These are phyloP conservation scores for Cryptosporidium andersoni DNA, from an alignment of 169 alveolate genomes.

Conservation along the genomic window DNA sequence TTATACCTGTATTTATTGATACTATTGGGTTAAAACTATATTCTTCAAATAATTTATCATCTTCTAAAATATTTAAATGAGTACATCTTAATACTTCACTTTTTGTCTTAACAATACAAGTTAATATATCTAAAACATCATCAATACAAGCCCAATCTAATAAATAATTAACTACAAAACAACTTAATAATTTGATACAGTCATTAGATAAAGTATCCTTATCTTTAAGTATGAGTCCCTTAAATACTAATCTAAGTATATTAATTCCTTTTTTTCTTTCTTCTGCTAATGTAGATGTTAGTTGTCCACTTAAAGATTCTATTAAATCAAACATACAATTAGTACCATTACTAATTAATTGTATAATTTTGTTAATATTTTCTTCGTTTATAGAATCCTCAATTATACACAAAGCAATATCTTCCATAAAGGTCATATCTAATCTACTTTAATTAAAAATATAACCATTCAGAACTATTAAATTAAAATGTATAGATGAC, in stretches of 20 bases:
- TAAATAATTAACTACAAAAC: slow-evolving; percentile 52
- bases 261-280: slow-evolving; percentile 61
- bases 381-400: slow-evolving; percentile 7
- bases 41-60: slow-evolving; percentile 36
- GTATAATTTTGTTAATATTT: slow-evolving; percentile 8
- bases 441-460: neutral
- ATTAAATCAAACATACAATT: slow-evolving; percentile 12
- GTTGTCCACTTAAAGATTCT: slow-evolving; percentile 20
- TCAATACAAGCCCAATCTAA: slow-evolving; percentile 67
- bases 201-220: slow-evolving; percentile 14
- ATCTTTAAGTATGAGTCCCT: slow-evolving; percentile 28
- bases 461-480: neutral
- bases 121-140: slow-evolving; percentile 30
- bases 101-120: slow-evolving; percentile 7
- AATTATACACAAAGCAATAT: slow-evolving; percentile 32
- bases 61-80: slow-evolving; percentile 41
- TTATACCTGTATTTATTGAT: neutral
- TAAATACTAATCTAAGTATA: slow-evolving; percentile 11
- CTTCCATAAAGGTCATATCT: slow-evolving; percentile 7
- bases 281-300: slow-evolving; percentile 31
- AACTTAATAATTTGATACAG: slow-evolving; percentile 32
- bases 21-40: slow-evolving; percentile 42
- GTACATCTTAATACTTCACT: neutral
- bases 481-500: neutral
- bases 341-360: slow-evolving; percentile 1